Percentiles rank a stretch among this genome's conserved stretches.
These are phyloP conservation scores for Umbelopsis sp. DNA, from an alignment of 192 early-diverging fungal genomes.

Conservation along the genomic window DNA sequence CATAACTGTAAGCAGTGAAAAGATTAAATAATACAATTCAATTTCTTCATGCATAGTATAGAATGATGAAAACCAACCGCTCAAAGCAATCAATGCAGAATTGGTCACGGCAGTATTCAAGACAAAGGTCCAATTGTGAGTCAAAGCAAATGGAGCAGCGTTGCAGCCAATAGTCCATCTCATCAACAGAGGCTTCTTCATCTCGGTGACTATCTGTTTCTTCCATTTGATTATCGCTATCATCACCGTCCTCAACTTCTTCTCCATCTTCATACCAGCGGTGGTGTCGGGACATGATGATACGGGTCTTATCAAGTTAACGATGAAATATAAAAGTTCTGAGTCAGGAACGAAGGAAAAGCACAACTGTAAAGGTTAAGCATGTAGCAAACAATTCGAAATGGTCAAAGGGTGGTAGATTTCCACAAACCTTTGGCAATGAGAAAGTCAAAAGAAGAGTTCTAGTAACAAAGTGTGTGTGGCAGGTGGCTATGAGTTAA, in stretches of 20 bases:
- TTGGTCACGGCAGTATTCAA: conserved; percentile 58
- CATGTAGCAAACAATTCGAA: background rate
- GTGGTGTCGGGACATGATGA: conserved; percentile 11
- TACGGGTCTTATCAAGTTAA: conserved; percentile 14
- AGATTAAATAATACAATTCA: background rate
- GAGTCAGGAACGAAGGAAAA: background rate
- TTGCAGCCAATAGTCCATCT: conserved; percentile 57
- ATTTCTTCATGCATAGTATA: background rate
- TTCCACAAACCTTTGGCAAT: conserved; percentile 18
- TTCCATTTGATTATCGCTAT: conserved; percentile 15
- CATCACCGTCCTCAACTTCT: conserved; percentile 10
- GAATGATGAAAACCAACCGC: conserved; percentile 33
- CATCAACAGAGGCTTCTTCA: conserved; percentile 22
- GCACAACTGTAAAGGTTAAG: conserved; percentile 9
- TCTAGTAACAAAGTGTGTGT: background rate
- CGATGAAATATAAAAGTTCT: conserved; percentile 7
- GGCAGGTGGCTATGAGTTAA: background rate
- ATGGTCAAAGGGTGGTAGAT: conserved; percentile 15
- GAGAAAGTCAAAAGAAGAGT: background rate
- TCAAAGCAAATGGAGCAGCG: conserved; percentile 64
- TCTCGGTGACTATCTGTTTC: conserved; percentile 6
- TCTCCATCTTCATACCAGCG: conserved; percentile 17
- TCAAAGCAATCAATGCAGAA: conserved; percentile 58
- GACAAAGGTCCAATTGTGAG: conserved; percentile 54
- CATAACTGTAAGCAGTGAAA: conserved; percentile 35